Base-by-base conservation (phyloP, 2,329 filamentous ascomycete genomes). In the Colletotrichum sp. region DNA sequence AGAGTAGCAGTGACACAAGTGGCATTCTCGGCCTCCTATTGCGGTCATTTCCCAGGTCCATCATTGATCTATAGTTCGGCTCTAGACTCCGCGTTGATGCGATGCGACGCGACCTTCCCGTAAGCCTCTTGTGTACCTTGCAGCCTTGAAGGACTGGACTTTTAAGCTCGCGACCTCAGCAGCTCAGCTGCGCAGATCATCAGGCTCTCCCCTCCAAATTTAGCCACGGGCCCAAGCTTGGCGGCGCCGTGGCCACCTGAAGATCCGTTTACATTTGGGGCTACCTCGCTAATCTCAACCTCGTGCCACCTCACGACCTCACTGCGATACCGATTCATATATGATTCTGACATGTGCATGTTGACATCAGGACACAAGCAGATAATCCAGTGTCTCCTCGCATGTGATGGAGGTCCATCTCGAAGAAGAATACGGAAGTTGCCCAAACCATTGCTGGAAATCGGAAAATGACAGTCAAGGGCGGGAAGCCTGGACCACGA, bases 121-220 rank as follows among this genome's bases (percentile, higher is more conserved):
- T 16, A 26, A 3, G 39, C 60, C 60, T 36, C 55, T 34, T 71
- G 69, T n/a, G 39, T 43, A 43, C 71, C 43, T 61, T 60, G 36
- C 71, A 65, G 39, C 39, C 18, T 43, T 10, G 18, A n/a, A 2
- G 18, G 39, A 43, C 34, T 36, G n/a, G 16, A 64, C 30, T 15
- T 21, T 65, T 16, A 72, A 55, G 43, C 30, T 68, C 32, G 15
- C 28, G 26, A 63, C 24, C 55, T 36, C 30, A 21, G 48, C 16
- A 39, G 28, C 55, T 48, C 67, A 69, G 30, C 59, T 71, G 67
- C 8, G 67, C 52, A 75, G 68, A 75, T 75, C 72, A 67, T 48
- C 67, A n/a, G 67, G 66, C n/a, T 43, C 21, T 34, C 34, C 5
- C 15, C 32, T 26, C 67, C 67, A 43, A n/a, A 61, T 61, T 52